Evolutionary conservation across 1,284 basidiomycete genomes (phyloP).

Genomic region (Ganoderma lucidum): DNA sequence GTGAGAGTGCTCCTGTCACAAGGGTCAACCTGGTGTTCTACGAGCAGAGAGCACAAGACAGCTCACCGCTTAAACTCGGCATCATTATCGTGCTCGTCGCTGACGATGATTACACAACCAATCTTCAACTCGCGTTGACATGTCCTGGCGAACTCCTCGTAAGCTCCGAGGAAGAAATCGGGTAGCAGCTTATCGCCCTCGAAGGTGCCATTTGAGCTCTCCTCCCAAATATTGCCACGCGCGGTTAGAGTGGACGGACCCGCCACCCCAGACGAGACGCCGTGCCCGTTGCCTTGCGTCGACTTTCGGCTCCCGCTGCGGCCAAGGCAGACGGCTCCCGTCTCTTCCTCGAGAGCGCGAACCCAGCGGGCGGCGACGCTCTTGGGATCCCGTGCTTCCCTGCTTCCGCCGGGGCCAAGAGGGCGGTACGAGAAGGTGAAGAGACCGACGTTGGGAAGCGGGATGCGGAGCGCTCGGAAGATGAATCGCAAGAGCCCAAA

Average conservation of each 20-base stretch:
- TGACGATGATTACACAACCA: constrained; percentile 86
- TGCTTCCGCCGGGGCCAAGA: constrained; percentile 41
- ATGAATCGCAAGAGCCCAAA: constrained; percentile 42
- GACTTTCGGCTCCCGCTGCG: constrained; percentile 36
- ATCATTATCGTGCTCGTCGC: constrained; percentile 91
- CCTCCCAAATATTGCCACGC: constrained; percentile 31
- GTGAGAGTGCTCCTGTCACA: constrained; percentile 73
- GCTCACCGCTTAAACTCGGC: constrained; percentile 83
- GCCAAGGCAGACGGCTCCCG: constrained; percentile 67
- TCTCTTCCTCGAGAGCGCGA: constrained; percentile 80
- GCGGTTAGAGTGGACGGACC: constrained; percentile 50
- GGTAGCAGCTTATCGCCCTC: constrained; percentile 64
- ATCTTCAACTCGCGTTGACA: constrained; percentile 79
- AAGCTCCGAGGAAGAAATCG: constrained; percentile 84
- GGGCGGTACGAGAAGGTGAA: constrained; percentile 48
- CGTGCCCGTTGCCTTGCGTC: constrained; percentile 25
- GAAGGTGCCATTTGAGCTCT: constrained; percentile 27
- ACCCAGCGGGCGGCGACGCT: constrained; percentile 77
- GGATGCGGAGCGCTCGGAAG: constrained; percentile 45
- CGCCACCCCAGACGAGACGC: constrained; percentile 45
- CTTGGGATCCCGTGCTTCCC: constrained; percentile 47
- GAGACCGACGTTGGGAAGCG: constrained; percentile 41
- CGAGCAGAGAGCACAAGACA: not conserved
- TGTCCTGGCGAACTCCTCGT: constrained; percentile 79
- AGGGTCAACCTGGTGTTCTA: not conserved